Evolutionary conservation across 2,329 filamentous ascomycete species (phyloP).

Genomic region (Truncatella angustata): DNA sequence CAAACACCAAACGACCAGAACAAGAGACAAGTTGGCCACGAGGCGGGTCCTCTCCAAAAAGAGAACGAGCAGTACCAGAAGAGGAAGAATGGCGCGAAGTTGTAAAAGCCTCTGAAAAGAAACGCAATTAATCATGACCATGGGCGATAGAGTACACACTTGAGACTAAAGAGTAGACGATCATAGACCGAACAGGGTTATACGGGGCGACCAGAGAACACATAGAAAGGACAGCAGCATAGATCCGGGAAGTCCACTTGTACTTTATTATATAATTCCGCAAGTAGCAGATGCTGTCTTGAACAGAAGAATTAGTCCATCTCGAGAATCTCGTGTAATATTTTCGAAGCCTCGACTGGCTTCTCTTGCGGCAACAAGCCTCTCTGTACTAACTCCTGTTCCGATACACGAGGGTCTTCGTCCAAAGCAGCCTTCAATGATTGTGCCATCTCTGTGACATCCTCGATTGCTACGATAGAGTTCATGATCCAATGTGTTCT

Average conservation of each 20-base stretch:
- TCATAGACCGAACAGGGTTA: no score
- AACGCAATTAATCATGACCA: background rate
- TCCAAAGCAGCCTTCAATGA: conserved; percentile 46
- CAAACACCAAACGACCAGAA: background rate
- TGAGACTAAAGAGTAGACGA: no score
- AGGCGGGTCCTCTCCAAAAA: conserved; percentile 1
- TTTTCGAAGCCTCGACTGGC: conserved; percentile 25
- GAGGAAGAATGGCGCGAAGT: conserved; percentile 5
- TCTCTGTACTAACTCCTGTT: conserved; percentile 33
- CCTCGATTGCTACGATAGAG: conserved; percentile 54
- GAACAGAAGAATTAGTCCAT: no score
- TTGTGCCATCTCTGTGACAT: conserved; percentile 54
- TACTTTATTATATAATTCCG: no score
- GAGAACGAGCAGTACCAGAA: conserved; percentile 7
- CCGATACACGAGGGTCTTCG: conserved; percentile 31
- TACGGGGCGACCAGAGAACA: no score
- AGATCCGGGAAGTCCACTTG: no score
- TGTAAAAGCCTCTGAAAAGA: background rate
- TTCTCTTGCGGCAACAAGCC: conserved; percentile 44
- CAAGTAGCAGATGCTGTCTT: no score
- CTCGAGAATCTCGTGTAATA: background rate
- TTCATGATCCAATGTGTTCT: conserved; percentile 45
- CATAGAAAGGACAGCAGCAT: no score
- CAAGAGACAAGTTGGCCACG: conserved; percentile 5
- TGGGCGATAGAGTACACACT: background rate